Conservation (phyloP, 2,329 filamentous ascomycete species). For the Cytospora leucostoma region DNA sequence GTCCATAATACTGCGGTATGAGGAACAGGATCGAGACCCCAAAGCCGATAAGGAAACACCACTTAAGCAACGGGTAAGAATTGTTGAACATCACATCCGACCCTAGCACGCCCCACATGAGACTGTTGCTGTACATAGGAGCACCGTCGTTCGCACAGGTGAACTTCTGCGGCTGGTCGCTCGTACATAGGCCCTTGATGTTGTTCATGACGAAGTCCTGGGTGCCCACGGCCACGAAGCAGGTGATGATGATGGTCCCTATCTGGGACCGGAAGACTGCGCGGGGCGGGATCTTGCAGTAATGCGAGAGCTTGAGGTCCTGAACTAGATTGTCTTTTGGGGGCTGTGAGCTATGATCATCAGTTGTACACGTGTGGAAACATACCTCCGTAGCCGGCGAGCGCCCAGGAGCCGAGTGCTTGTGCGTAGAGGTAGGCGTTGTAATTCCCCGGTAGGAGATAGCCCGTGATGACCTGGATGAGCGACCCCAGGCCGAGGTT, state of each 20-base stretch:
- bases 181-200: constrained; percentile 38
- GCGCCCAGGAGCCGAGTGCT: constrained; percentile 43
- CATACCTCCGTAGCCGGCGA: constrained; percentile 40
- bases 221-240: constrained; percentile 43
- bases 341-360: not conserved
- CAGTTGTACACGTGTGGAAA: not conserved
- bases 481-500: constrained; percentile 45
- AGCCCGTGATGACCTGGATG: constrained; percentile 46
- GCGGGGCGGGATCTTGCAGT: constrained; percentile 45
- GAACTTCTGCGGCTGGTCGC: constrained; percentile 33
- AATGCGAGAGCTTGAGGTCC: constrained; percentile 46
- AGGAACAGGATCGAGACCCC: constrained; percentile 42
- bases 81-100: constrained; percentile 43
- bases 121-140: constrained; percentile 37
- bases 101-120: constrained; percentile 43
- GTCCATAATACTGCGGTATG: constrained; percentile 38
- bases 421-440: constrained; percentile 44
- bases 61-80: constrained; percentile 46
- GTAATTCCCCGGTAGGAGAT: constrained; percentile 40
- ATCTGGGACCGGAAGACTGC: constrained; percentile 46
- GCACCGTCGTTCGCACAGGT: constrained; percentile 30
- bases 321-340: constrained; percentile 29
- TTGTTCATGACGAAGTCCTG: constrained; percentile 46
- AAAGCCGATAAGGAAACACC: constrained; percentile 47
- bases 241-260: constrained; percentile 46